Base-by-base conservation (phyloP, 73 alveolate genomes). In the Paramecium pentaurelia region DNA sequence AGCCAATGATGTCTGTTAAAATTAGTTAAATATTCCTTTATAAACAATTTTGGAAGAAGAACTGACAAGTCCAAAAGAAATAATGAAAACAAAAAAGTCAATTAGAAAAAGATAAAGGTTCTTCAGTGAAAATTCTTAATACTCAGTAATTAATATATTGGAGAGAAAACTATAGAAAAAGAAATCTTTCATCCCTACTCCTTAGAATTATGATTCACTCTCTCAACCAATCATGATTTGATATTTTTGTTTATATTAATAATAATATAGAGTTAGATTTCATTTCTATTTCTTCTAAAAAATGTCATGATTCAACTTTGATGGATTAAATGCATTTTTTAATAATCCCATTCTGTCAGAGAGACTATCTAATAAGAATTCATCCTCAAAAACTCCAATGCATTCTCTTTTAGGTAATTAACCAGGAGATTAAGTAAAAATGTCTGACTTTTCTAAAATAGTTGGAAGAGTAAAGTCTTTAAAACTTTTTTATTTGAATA, bases 381-480 rank as follows among this genome's bases (percentile, higher is more conserved):
- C 91, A 80, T 80, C 91, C 18, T 80, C 91, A 42, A 77, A 77
- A 22, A 77, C 89, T 0, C 89, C 89, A 40, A 77, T 44, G 20
- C 71, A 12, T 77, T 80, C 91, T 9, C 49, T 14, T 45, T 80
- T 80, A 2, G 58, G 60, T 20, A 45, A 3, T 22, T 12, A 3
- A 2, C 71, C 77, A 0, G 91, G 77, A 49, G 91, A 80, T 47
- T 42, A 22, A 40, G 77, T 27, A 80, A 80, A 80, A 25, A 80
- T 80, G 14, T 45, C 91, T 25, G 77, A 45, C 27, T 80, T 80
- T 47, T 45, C 77, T 6, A 80, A 47, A 5, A 80, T 80, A 2
- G 77, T 80, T 36, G 77, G 77, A 9, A 80, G 30, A 1, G 64
- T 38, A 10, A 25, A 32, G 20, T 80, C 77, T 6, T 42, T 80